Conservation (phyloP, 768 basidiomycete species). For the Kwoniella heveanensis region DNA sequence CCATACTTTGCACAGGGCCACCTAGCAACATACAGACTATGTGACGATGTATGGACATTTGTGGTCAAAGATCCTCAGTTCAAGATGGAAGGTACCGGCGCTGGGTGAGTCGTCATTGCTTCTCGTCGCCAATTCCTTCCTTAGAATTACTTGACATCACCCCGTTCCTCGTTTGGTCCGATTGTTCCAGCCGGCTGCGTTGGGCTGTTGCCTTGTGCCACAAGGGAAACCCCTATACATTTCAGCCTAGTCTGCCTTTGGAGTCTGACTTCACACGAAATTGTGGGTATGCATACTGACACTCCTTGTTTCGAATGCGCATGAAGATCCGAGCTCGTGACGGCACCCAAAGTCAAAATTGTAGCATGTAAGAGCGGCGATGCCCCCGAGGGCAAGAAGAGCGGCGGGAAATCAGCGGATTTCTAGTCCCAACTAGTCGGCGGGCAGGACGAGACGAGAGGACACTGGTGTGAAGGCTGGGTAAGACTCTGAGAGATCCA, state of each 20-base stretch:
- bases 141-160: not conserved
- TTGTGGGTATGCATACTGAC: too few species aligned
- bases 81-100: conserved; percentile 73
- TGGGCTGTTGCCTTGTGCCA: too few species aligned
- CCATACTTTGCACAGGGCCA: conserved; percentile 66
- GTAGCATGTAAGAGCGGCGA: conserved; percentile 98
- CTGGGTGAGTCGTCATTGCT: conserved; percentile 30
- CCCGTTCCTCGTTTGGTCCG: too few species aligned
- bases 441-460: too few species aligned
- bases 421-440: not conserved
- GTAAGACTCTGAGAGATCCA: too few species aligned
- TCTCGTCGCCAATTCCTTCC: not conserved
- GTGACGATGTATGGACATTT: conserved; percentile 86
- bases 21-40: conserved; percentile 68
- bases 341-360: conserved; percentile 80
- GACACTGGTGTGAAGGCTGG: too few species aligned
- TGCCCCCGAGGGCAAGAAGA: conserved; percentile 78
- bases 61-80: conserved; percentile 89
- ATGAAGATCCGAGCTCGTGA: conserved; percentile 43
- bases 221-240: too few species aligned
- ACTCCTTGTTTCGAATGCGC: too few species aligned
- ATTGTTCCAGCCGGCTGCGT: too few species aligned
- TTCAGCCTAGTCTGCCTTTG: too few species aligned
- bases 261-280: too few species aligned
- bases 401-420: conserved; percentile 52